Conservation (phyloP, 768 basidiomycete species). For the Calocybe gangraenosa region DNA sequence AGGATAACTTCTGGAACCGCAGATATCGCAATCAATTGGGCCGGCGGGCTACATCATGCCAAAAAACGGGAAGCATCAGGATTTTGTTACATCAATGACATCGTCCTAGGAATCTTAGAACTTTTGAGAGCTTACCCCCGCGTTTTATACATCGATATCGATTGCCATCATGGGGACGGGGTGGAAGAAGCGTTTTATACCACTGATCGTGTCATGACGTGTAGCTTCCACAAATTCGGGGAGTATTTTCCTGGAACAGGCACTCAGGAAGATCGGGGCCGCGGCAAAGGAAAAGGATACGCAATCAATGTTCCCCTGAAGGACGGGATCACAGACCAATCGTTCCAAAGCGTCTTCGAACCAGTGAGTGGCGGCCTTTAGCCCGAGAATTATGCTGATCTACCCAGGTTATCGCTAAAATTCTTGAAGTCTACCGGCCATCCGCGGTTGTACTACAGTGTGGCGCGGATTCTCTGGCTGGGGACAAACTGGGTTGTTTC, state of each 20-base stretch:
- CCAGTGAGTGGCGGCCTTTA: slow-evolving; percentile 60
- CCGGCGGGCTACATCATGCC: slow-evolving; percentile 98
- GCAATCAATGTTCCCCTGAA: slow-evolving; percentile 90
- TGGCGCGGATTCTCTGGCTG: slow-evolving; percentile 92
- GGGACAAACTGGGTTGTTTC: slow-evolving; percentile 94
- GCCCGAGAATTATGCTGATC: neutral
- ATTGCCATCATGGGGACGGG: slow-evolving; percentile 99
- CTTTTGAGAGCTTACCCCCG: slow-evolving; percentile 78
- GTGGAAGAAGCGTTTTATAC: slow-evolving; percentile 99
- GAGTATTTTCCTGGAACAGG: slow-evolving; percentile 92
- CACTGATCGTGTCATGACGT: slow-evolving; percentile 95
- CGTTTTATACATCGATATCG: slow-evolving; percentile 96
- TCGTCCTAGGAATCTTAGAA: slow-evolving; percentile 91
- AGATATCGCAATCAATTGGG: slow-evolving; percentile 97
- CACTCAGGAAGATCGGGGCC: slow-evolving; percentile 80
- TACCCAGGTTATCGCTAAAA: slow-evolving; percentile 69
- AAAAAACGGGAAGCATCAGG: slow-evolving; percentile 98
- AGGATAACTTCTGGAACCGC: slow-evolving; percentile 75
- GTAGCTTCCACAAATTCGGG: slow-evolving; percentile 95
- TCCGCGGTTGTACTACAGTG: slow-evolving; percentile 90
- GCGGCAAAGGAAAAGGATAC: slow-evolving; percentile 82
- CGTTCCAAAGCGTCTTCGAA: slow-evolving; percentile 82
- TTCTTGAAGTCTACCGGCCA: slow-evolving; percentile 86
- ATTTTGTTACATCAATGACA: slow-evolving; percentile 99
- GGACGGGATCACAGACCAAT: slow-evolving; percentile 91